Evolutionary conservation across 1,284 basidiomycete genomes (phyloP), one percentile per base, ranked within the genome.

Genomic region (Pascua guehoae): DNA sequence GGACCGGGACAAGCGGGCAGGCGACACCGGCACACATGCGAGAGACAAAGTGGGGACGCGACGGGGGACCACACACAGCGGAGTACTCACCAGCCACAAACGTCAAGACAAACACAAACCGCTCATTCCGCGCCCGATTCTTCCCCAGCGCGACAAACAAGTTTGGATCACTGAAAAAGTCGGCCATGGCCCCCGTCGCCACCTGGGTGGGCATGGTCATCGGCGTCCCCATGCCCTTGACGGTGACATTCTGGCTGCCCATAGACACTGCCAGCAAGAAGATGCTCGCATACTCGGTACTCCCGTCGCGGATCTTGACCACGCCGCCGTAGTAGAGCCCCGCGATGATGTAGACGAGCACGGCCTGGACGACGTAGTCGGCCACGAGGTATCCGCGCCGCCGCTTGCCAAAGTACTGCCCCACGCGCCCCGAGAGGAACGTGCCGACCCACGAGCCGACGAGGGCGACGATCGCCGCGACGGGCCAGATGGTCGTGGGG

Each of bases 161-260:
- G 3, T 43, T 51, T 4, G 55, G 50, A 40, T 57, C 55, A 41
- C 24, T 41, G 18, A 57, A 51, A 10, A 57, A 47, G 39, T 57
- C 55, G 14, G 55, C 51, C 55, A 57, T 57, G 32, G 49, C 55
- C 24, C 55, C 55, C 0, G 55, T 57, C n/a, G 55, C 55, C 12
- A 57, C 55, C 15, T 51, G 49, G 8, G 55, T 57, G 8, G 49
- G 49, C 16, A 57, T 57, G 14, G 49, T 57, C 9, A 50, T 50
- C 10, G 55, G 44, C 32, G 36, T 32, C 14, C 50, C 50, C 42
- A 57, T 15, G 8, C 49, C 55, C 40, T 57, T 57, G 16, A 57
- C 55, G 5, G 44, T 48, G 9, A 57, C 55, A 36, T 51, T 51
- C 32, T 57, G 55, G 14, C 39, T 37, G 11, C 55, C 55, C 55